Percentiles rank a stretch among this genome's conserved stretches.
These are phyloP conservation scores for Boletus patriciae DNA, from an alignment of 768 basidiomycete species.

Conservation along the genomic window DNA sequence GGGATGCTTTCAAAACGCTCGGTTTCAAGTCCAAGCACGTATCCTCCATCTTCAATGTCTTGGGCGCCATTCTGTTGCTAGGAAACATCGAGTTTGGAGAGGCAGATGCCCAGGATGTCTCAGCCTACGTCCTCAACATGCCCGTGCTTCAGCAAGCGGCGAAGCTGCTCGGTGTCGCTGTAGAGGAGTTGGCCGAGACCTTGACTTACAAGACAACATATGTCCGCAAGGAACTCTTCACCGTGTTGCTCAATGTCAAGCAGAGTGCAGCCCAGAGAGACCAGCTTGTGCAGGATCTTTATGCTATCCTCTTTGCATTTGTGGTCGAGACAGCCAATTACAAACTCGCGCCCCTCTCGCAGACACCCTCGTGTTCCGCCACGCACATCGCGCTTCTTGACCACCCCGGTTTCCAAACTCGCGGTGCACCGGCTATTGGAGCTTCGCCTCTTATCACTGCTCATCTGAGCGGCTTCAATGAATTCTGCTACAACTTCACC, in stretches of 20 bases:
- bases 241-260: conserved; percentile 50
- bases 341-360: conserved; percentile 47
- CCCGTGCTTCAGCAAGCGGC: conserved; percentile 51
- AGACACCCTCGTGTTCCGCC: conserved; percentile 39
- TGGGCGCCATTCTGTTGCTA: conserved; percentile 54
- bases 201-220: conserved; percentile 60
- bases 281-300: conserved; percentile 55
- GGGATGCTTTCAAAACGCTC: conserved; percentile 53
- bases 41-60: conserved; percentile 51
- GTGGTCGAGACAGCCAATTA: conserved; percentile 65
- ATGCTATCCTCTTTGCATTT: conserved; percentile 62
- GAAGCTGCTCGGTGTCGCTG: conserved; percentile 48
- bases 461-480: conserved; percentile 58
- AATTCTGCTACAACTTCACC: conserved; percentile 60
- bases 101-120: conserved; percentile 52
- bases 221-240: conserved; percentile 58
- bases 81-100: conserved; percentile 61
- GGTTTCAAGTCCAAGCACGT: conserved; percentile 64
- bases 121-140: conserved; percentile 49
- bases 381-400: conserved; percentile 57
- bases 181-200: conserved; percentile 54
- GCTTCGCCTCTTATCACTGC: conserved; percentile 54
- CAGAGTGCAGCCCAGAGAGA: conserved; percentile 57
- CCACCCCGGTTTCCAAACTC: conserved; percentile 56
- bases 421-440: conserved; percentile 42